Percentiles rank a stretch among this genome's conserved stretches.
phyloP scores from a whole-genome alignment of 2,329 filamentous ascomycete species.

The Botryosphaeria agaves region DNA sequence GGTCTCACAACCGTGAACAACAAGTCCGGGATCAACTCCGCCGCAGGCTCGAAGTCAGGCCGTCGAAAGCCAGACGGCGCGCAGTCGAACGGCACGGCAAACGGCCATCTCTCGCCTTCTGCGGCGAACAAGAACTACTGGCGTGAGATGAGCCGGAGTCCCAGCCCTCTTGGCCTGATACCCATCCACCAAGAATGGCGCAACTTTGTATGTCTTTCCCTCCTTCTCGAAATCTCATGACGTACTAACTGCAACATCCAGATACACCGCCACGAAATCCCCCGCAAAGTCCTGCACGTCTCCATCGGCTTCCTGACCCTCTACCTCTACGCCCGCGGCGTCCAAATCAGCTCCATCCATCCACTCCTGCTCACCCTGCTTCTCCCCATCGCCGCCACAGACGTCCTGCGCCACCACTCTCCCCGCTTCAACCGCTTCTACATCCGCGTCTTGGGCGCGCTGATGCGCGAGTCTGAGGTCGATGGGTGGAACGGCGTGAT shows the following conservation, averaged over 20 bases:
- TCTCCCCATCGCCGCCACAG: slow-evolving; percentile 66
- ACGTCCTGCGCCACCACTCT: slow-evolving; percentile 70
- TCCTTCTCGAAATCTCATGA: neutral
- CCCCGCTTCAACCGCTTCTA: slow-evolving; percentile 74
- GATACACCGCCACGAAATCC: slow-evolving; percentile 86
- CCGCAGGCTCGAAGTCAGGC: slow-evolving; percentile 4
- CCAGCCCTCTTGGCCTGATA: slow-evolving; percentile 83
- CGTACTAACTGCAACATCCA: slow-evolving; percentile 7
- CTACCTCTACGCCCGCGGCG: slow-evolving; percentile 65
- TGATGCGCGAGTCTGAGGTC: slow-evolving; percentile 96
- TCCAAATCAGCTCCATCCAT: slow-evolving; percentile 60
- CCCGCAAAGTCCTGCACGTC: slow-evolving; percentile 81
- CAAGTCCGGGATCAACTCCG: slow-evolving; percentile 3
- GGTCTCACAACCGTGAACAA: slow-evolving; percentile 33
- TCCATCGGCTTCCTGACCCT: slow-evolving; percentile 92
- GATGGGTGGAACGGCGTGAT: slow-evolving; percentile 92
- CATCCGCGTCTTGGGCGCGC: slow-evolving; percentile 63
- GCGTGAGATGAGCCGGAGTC: slow-evolving; percentile 79
- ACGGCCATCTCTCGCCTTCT: slow-evolving; percentile 53
- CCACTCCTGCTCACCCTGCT: slow-evolving; percentile 69
- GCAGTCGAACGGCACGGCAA: slow-evolving; percentile 26
- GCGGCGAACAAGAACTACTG: slow-evolving; percentile 54
- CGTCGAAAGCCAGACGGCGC: slow-evolving; percentile 20
- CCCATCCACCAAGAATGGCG: slow-evolving; percentile 89
- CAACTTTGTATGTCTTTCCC: slow-evolving; percentile 46